Base-by-base conservation (phyloP, 2,329 filamentous ascomycete genomes). In the Aschersonia sp. region DNA sequence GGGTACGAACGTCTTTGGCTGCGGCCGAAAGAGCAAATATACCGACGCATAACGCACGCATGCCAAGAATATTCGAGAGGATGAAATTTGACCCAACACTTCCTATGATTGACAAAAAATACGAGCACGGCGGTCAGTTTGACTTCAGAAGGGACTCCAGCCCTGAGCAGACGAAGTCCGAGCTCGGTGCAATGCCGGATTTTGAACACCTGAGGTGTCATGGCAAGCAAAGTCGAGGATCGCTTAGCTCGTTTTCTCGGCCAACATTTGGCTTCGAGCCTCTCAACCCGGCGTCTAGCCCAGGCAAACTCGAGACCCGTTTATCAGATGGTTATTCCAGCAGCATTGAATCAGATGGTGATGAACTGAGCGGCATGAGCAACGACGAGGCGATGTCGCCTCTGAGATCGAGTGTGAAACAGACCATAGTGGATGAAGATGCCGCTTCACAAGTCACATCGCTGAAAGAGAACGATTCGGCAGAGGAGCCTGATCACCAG, bases 101-200 rank as follows among this genome's bases (percentile, higher is more conserved):
- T 32, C 70, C 74, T 0, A 59, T 71, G 47, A 73, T 76, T 42
- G 76, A 73, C 52, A 76, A 72, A 52, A 79, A 79, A 53, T 80
- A 80, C 51, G 70, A 76, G 52, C 69, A 71, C 43, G 73, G 71
- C 5, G 76, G 76, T 11, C 66, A 70, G 2, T 80, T 75, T 50
- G 69, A 74, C 49, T 74, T 58, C 56, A 58, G 57, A 45, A 57
- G 64, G 54, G 56, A 61, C 22, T 55, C 59, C 47, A 32, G 56
- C 41, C 57, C 62, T 41, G 58, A 57, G 43, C 62, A 56, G 35
- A 50, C 53, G 22, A 64, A 54, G 41, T 52, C 53, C 41, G 59
- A 60, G 30, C 53, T 56, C 5, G 62, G 63, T 11, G 58, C 59
- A 12, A 63, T 71, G 6, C 66, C 71, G 2, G 70, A 67, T 12